Conservation (phyloP, 129 eudicot species). For the Saposhnikovia divaricata region DNA sequence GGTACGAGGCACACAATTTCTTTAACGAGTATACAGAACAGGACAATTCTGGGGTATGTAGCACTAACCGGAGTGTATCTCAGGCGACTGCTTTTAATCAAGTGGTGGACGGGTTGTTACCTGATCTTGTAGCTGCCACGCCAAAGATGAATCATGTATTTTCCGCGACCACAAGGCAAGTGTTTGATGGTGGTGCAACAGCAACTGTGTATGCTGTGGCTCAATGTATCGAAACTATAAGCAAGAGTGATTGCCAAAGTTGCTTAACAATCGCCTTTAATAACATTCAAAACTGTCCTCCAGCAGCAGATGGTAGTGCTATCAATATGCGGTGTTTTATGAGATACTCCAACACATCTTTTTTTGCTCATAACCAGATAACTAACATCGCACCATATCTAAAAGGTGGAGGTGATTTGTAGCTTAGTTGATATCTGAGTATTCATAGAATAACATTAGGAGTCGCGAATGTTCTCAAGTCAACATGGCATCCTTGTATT, state of each 20-base stretch:
- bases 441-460: background rate
- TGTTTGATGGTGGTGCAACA: conserved; percentile 16
- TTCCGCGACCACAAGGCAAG: background rate
- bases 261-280: conserved; percentile 47
- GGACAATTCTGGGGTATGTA: background rate
- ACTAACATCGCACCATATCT: conserved; percentile 33
- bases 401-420: conserved; percentile 28
- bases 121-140: conserved; percentile 1
- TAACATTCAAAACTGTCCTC: conserved; percentile 49
- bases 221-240: conserved; percentile 44
- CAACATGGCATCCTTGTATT: background rate
- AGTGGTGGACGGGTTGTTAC: background rate
- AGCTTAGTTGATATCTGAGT: background rate
- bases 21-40: background rate
- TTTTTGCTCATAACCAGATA: conserved; percentile 41
- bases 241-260: conserved; percentile 33
- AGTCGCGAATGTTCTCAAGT: background rate
- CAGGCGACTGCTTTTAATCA: background rate
- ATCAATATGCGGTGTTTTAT: conserved; percentile 69
- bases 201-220: conserved; percentile 50
- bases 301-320: conserved; percentile 55
- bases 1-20: conserved; percentile 2
- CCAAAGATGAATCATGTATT: background rate
- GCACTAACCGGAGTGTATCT: background rate
- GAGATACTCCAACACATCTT: conserved; percentile 51